Evolutionary conservation across 2,329 filamentous ascomycete species (phyloP).

Genomic region (Aspergillus chevalieri): DNA sequence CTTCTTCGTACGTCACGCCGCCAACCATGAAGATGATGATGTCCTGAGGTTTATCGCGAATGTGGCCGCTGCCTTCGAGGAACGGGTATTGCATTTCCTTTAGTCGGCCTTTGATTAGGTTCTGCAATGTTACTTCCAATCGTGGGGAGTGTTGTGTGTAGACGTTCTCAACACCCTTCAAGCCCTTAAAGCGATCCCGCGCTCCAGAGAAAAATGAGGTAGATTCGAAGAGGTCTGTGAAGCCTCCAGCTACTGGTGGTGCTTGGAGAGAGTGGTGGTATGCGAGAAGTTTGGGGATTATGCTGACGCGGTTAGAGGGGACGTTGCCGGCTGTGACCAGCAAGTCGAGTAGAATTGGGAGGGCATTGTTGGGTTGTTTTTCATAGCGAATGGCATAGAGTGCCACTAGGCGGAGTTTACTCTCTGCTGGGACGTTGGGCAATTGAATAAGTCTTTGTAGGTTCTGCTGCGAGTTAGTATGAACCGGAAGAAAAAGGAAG

Average conservation of each 20-base stretch:
- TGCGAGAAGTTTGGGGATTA: constrained; percentile 72
- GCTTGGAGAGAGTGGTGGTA: constrained; percentile 86
- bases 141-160: constrained; percentile 95
- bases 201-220: constrained; percentile 86
- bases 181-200: constrained; percentile 79
- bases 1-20: constrained; percentile 92
- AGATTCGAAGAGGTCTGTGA: constrained; percentile 87
- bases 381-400: constrained; percentile 93
- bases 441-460: constrained; percentile 82
- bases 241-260: constrained; percentile 66
- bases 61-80: constrained; percentile 78
- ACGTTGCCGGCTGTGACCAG: constrained; percentile 79
- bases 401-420: constrained; percentile 83
- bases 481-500: not conserved
- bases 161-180: constrained; percentile 97
- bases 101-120: constrained; percentile 84
- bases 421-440: constrained; percentile 67
- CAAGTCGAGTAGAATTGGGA: constrained; percentile 80
- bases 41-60: constrained; percentile 92
- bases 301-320: constrained; percentile 65
- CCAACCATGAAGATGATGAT: constrained; percentile 92
- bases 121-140: constrained; percentile 80
- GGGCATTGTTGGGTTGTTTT: constrained; percentile 74
- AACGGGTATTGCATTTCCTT: constrained; percentile 88
- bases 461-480: constrained; percentile 46